These are phyloP conservation scores for Pyrus bretschneideri DNA, from an alignment of 306 rosid species.

Conservation along the genomic window DNA sequence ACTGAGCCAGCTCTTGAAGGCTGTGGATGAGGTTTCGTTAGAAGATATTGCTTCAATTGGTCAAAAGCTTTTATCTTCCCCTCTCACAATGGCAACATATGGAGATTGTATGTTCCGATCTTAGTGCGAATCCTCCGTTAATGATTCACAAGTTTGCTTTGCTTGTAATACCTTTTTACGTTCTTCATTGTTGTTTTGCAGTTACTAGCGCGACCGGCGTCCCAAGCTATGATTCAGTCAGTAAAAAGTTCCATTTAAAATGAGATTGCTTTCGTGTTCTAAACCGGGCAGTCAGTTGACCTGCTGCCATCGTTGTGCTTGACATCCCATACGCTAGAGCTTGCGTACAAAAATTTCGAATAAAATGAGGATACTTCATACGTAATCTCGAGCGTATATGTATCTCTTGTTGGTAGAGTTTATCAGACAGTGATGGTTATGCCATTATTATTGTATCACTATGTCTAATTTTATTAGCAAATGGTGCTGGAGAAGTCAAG, in stretches of 20 bases:
- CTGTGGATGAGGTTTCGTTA: conserved; percentile 59
- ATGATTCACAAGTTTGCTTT: not conserved
- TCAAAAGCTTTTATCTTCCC: conserved; percentile 76
- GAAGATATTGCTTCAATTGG: conserved; percentile 64
- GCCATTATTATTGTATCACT: no score
- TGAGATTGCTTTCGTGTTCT: conserved; percentile 30
- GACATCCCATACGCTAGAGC: conserved; percentile 6
- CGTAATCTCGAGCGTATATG: not conserved
- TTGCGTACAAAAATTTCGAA: conserved; percentile 22
- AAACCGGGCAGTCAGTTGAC: not conserved
- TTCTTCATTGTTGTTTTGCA: conserved; percentile 32
- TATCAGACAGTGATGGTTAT: not conserved
- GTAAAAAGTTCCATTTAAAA: conserved; percentile 57
- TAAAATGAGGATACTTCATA: conserved; percentile 22
- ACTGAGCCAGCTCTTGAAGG: conserved; percentile 67
- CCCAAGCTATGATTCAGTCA: conserved; percentile 71
- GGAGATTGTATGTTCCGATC: conserved; percentile 63
- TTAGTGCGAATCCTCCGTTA: not conserved
- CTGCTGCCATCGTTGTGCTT: not conserved
- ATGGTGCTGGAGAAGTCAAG: conserved; percentile 25
- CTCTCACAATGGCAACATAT: conserved; percentile 84
- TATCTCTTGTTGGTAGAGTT: not conserved
- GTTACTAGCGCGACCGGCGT: conserved; percentile 35
- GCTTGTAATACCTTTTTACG: not conserved
- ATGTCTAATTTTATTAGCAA: not conserved